Evolutionary conservation across 2,329 filamentous ascomycete genomes (phyloP).

Genomic region (Aspergillus alliaceus): DNA sequence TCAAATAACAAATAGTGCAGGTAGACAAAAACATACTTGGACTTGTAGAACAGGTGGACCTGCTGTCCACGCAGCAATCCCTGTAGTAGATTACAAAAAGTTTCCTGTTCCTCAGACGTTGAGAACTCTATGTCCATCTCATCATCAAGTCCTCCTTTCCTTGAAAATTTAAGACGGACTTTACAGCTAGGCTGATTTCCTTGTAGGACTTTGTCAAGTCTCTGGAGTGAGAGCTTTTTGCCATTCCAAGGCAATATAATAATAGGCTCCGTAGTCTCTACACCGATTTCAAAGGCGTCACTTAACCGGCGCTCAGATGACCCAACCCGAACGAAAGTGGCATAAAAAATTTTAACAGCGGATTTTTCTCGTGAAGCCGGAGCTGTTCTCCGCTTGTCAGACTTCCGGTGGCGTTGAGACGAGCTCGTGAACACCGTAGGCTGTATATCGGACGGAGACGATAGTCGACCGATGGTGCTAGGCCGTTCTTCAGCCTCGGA

Average conservation of each 20-base stretch:
- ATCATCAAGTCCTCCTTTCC: conserved; percentile 15
- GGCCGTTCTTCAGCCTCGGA: conserved; percentile 1
- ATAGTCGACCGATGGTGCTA: conserved; percentile 10
- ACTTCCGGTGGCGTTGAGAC: conserved; percentile 6
- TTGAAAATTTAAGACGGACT: conserved; percentile 28
- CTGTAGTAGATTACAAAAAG: conserved; percentile 19
- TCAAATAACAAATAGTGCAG: background rate
- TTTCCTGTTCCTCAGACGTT: conserved; percentile 18
- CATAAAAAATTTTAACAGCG: conserved; percentile 14
- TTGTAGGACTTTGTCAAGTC: conserved; percentile 19
- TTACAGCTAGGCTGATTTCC: conserved; percentile 27
- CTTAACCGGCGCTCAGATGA: conserved; percentile 8
- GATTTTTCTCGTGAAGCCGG: background rate
- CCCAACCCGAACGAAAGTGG: conserved; percentile 24
- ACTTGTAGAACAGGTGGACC: conserved; percentile 15
- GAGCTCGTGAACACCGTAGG: conserved; percentile 27
- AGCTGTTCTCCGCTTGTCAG: conserved; percentile 5
- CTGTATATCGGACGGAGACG: conserved; percentile 35
- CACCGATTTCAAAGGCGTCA: conserved; percentile 10
- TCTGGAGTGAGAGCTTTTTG: conserved; percentile 18
- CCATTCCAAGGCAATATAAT: conserved; percentile 7
- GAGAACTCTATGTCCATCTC: conserved; percentile 32
- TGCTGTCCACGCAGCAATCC: conserved; percentile 9
- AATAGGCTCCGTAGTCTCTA: conserved; percentile 11
- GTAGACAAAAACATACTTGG: conserved; percentile 23